Evolutionary conservation across 441 rosid species (phyloP).

Genomic region (Populus hybrid): DNA sequence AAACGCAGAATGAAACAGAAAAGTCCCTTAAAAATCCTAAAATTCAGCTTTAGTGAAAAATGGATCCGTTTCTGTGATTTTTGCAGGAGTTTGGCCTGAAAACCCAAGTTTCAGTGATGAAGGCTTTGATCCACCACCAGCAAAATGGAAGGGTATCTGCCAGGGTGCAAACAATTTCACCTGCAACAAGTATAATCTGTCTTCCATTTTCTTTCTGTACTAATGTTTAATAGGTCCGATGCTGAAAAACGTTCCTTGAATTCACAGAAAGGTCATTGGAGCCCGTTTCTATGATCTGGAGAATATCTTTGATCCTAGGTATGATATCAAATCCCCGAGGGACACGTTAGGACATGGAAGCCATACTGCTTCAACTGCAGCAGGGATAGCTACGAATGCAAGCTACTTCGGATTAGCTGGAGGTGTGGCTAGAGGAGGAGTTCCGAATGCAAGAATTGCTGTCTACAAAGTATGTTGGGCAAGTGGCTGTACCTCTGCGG

Average conservation of each 20-base stretch:
- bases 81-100: constrained; percentile 7
- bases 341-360: constrained; percentile 71
- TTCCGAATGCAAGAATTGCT: constrained; percentile 56
- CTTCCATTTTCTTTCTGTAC: background rate
- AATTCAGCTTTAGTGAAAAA: constrained; percentile 9
- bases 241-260: background rate
- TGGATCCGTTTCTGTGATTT: background rate
- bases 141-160: constrained; percentile 30
- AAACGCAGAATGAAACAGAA: background rate
- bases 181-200: constrained; percentile 33
- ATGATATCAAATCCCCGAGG: constrained; percentile 36
- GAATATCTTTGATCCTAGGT: background rate
- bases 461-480: constrained; percentile 70
- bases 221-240: too few relatives aligned
- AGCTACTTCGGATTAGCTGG: constrained; percentile 35
- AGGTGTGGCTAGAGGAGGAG: constrained; percentile 71
- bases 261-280: constrained; percentile 38
- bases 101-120: background rate
- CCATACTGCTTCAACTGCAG: constrained; percentile 65
- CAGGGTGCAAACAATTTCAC: constrained; percentile 29
- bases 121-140: constrained; percentile 26
- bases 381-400: constrained; percentile 52
- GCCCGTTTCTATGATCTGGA: constrained; percentile 29
- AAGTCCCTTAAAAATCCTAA: background rate
- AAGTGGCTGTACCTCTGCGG: constrained; percentile 58